These are phyloP conservation scores for Saccharum spontaneum DNA, from an alignment of 176 grass and related monocot genomes.

Conservation along the genomic window DNA sequence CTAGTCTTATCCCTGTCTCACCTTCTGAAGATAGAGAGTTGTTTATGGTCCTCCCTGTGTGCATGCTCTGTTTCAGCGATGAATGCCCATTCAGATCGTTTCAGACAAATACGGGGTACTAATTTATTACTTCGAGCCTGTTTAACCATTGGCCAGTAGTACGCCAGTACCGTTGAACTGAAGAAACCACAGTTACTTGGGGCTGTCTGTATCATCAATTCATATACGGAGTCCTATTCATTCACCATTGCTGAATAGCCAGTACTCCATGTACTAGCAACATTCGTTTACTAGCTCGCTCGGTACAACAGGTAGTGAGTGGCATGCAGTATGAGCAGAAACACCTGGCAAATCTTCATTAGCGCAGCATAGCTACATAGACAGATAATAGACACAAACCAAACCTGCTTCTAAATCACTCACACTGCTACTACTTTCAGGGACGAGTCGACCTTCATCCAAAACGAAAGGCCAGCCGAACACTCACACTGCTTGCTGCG, in stretches of 20 bases:
- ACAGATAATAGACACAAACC: not conserved
- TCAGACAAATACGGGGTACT: not conserved
- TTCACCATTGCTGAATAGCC: no score
- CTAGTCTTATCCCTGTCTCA: no score
- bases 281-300: no score
- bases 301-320: not conserved
- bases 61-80: not conserved
- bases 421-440: not conserved
- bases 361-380: not conserved
- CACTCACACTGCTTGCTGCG: not conserved
- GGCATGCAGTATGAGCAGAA: not conserved
- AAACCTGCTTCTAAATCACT: not conserved
- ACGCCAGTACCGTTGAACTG: not conserved
- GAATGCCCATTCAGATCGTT: not conserved
- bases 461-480: slow-evolving; percentile 50
- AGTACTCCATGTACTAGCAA: no score
- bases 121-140: not conserved
- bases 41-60: not conserved
- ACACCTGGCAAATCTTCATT: not conserved
- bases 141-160: not conserved
- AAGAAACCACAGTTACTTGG: not conserved
- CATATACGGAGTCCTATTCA: no score
- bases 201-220: not conserved
- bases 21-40: not conserved
- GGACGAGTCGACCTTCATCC: slow-evolving; percentile 14